Evolutionary conservation across 192 early-diverging fungal genomes (phyloP).

Genomic region (Backusella australiensis): DNA sequence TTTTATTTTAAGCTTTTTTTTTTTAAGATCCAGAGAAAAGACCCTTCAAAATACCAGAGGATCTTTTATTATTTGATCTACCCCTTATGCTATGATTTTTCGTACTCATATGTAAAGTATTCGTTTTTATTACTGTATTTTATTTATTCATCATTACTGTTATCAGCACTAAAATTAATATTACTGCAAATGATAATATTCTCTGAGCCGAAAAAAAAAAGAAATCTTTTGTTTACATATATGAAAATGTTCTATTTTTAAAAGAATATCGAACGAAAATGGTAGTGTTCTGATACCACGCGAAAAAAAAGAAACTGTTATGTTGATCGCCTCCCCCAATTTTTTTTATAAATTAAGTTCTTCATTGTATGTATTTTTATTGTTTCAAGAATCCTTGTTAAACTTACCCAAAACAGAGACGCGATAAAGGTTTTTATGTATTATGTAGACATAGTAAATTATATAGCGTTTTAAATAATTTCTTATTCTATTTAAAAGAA

Average conservation of each 20-base stretch:
- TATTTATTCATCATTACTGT: no score
- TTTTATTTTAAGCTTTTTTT: not conserved
- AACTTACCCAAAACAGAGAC: no score
- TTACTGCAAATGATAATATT: no score
- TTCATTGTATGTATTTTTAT: not conserved
- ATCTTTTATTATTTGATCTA: no score
- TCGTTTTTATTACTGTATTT: no score
- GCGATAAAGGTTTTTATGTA: not conserved
- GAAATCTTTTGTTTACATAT: not conserved
- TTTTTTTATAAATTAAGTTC: not conserved
- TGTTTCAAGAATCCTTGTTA: not conserved
- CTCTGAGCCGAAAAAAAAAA: no score
- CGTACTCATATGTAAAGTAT: not conserved
- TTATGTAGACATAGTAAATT: not conserved
- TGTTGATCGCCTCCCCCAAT: not conserved
- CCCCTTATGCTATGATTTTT: not conserved
- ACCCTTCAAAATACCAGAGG: not conserved
- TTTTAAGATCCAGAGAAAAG: not conserved
- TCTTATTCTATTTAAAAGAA: not conserved
- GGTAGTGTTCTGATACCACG: not conserved
- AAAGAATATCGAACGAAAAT: not conserved
- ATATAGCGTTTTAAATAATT: not conserved
- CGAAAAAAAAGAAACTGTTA: not conserved
- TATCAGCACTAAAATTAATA: no score
- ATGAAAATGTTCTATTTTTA: not conserved